Conservation (phyloP, 192 early-diverging fungal species). For the Entomortierella parvispora region DNA sequence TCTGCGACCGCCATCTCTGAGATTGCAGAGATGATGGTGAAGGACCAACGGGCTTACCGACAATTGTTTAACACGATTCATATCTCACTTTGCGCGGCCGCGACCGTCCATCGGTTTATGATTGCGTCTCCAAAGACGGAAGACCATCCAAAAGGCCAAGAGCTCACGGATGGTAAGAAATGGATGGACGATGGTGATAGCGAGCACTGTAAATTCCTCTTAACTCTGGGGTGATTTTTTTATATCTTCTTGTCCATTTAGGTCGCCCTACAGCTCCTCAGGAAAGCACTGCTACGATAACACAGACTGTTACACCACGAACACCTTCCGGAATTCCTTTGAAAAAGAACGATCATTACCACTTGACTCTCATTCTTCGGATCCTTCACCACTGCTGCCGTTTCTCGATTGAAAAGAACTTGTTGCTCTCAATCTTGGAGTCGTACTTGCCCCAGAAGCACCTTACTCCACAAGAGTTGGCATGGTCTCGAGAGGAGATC, state of each 20-base stretch:
- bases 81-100: slow-evolving; percentile 38
- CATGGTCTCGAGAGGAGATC: slow-evolving; percentile 26
- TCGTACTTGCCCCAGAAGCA: slow-evolving; percentile 17
- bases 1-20: slow-evolving; percentile 47
- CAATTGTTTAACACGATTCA: slow-evolving; percentile 46
- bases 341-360: slow-evolving; percentile 28
- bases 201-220: no score
- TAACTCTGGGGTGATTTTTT: no score
- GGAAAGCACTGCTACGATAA: neutral
- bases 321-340: neutral
- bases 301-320: neutral
- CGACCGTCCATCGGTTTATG: slow-evolving; percentile 38
- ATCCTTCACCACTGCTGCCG: slow-evolving; percentile 42
- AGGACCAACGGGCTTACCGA: slow-evolving; percentile 33
- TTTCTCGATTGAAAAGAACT: slow-evolving; percentile 34
- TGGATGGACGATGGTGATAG: neutral
- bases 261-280: no score
- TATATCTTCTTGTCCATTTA: no score
- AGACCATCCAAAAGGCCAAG: neutral
- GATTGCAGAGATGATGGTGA: slow-evolving; percentile 39
- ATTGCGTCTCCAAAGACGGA: slow-evolving; percentile 17
- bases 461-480: slow-evolving; percentile 18
- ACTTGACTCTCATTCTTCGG: slow-evolving; percentile 21
- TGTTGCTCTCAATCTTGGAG: slow-evolving; percentile 15
- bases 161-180: slow-evolving; percentile 8